These are phyloP conservation scores for Cylindrodendrum hubeiense DNA, from an alignment of 2,329 filamentous ascomycete genomes.

Conservation along the genomic window DNA sequence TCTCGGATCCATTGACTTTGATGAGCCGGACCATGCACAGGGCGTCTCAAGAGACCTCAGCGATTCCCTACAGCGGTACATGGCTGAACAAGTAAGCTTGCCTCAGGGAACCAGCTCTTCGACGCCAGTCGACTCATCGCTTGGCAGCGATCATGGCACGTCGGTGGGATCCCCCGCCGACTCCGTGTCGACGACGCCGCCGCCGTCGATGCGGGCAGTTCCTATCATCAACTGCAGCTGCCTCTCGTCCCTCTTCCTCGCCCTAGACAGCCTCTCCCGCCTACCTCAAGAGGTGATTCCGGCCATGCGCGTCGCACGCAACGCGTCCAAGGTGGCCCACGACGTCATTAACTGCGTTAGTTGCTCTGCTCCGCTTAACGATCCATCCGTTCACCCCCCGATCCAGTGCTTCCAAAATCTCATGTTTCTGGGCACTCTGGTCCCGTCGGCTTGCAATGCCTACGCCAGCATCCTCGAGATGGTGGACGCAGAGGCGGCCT, in stretches of 20 bases:
- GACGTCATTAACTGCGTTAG: slow-evolving; percentile 63
- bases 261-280: slow-evolving; percentile 62
- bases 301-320: slow-evolving; percentile 62
- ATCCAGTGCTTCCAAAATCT: slow-evolving; percentile 68
- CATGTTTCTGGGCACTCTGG: slow-evolving; percentile 69
- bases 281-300: slow-evolving; percentile 59
- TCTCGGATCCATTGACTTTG: slow-evolving; percentile 49
- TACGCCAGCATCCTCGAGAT: slow-evolving; percentile 67
- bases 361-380: slow-evolving; percentile 58
- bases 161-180: slow-evolving; percentile 34
- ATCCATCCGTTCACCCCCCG: slow-evolving; percentile 51
- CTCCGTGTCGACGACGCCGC: slow-evolving; percentile 7
- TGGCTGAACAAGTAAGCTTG: slow-evolving; percentile 36
- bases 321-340: slow-evolving; percentile 62
- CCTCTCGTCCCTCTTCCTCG: slow-evolving; percentile 62
- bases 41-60: slow-evolving; percentile 47
- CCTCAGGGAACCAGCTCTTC: slow-evolving; percentile 33
- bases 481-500: slow-evolving; percentile 64
- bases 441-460: slow-evolving; percentile 69
- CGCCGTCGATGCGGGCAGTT: slow-evolving; percentile 37
- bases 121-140: slow-evolving; percentile 32
- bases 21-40: slow-evolving; percentile 44
- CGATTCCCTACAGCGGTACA: slow-evolving; percentile 43
- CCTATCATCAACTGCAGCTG: slow-evolving; percentile 58
- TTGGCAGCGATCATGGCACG: slow-evolving; percentile 38